Base-by-base conservation (phyloP, 192 early-diverging fungal genomes). In the Gaertneriomyces semiglobifer region DNA sequence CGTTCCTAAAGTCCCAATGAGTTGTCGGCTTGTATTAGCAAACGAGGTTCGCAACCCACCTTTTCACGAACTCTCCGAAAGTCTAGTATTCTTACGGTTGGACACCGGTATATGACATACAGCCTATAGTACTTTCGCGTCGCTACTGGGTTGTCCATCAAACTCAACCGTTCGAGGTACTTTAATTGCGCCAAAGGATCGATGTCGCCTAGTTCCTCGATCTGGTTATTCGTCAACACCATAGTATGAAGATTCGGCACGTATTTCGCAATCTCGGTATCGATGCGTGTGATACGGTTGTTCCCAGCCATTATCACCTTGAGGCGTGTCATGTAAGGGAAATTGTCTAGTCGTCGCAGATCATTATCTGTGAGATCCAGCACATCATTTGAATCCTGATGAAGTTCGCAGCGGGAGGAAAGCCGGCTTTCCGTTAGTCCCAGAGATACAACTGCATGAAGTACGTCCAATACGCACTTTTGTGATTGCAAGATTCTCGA, bases 401-500 rank as follows among this genome's bases (percentile, higher is more conserved):
- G 14, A 63, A 44, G 25, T 14, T 61, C 11, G 25, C 60, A 41
- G n/a, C n/a, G 44, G 11, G 10, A 12, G 60, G 60, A 61, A 57
- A 63, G 4, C 58, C 11, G 44, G 39, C 16, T 20, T 14, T 8
- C 7, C 8, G 25, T 10, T 33, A 7, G 8, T n/a, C 8, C 18
- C 16, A 14, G 45, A 18, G 10, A 14, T 16, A 18, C 46, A 33
- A 44, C 16, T 18, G 44, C 45, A 47, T 10, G 6, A 41, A 6
- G 10, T 20, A 18, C 52, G 12, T n/a, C 4, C 14, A 58, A n/a
- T 44, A 63, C 63, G 43, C 74, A 92, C 91, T 84, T 92, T 95
- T 25, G 95, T 92, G 14, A 90, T 89, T 42, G 93, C 90, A 12
- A 99, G 80, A 77, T 99, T 98, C 77, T 99, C 97, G 63, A 99